phyloP scores from a whole-genome alignment of 495 filamentous ascomycete genomes.

The Aspergillus ostianus region DNA sequence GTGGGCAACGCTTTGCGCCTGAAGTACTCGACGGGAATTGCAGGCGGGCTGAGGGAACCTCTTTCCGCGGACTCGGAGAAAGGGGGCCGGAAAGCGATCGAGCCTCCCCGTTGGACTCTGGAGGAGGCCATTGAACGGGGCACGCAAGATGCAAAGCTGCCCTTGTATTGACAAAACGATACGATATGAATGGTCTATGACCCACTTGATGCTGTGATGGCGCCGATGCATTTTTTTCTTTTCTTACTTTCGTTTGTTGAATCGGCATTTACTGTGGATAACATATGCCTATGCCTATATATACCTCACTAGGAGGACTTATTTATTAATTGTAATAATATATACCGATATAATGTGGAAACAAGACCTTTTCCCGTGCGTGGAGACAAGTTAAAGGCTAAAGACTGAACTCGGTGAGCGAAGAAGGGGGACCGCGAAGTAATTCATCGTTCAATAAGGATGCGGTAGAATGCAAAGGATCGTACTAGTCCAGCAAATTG shows the following conservation, averaged over 20 bases:
- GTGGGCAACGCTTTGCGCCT: constrained; percentile 77
- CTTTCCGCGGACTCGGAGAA: constrained; percentile 52
- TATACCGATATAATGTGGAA: not conserved
- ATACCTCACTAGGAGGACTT: not conserved
- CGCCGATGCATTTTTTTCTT: not conserved
- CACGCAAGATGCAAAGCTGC: constrained; percentile 34
- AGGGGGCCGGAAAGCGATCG: constrained; percentile 11
- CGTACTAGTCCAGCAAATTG: not conserved
- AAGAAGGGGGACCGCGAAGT: not conserved
- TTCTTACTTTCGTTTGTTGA: not conserved
- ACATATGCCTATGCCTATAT: not conserved
- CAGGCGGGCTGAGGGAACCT: constrained; percentile 67
- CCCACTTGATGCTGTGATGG: not conserved
- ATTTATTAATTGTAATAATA: not conserved
- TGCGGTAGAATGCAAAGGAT: not conserved
- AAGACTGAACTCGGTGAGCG: no score
- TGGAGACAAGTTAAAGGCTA: not conserved
- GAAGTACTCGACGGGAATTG: constrained; percentile 84
- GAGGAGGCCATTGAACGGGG: constrained; percentile 33
- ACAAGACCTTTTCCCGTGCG: not conserved
- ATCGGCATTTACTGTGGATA: not conserved
- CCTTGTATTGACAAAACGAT: constrained; percentile 27
- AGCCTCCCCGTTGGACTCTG: constrained; percentile 35
- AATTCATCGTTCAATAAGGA: not conserved
- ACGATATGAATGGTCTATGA: constrained; percentile 2